Conservation (phyloP, 2,329 filamentous ascomycete genomes). For the Myriosclerotinia scirpicola region DNA sequence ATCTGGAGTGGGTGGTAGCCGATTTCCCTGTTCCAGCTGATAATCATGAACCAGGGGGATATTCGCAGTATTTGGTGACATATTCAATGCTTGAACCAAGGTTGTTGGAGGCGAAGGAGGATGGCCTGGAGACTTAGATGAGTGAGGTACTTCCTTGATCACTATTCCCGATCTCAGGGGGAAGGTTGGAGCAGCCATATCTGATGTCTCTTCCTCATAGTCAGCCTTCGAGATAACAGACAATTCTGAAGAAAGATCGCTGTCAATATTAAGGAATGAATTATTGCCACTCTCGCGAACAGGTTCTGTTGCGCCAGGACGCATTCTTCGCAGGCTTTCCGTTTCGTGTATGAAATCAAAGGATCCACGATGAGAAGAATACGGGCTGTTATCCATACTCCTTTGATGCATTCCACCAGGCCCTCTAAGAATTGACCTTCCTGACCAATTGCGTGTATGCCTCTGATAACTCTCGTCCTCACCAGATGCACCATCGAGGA, state of each 20-base stretch:
- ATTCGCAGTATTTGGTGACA: constrained; percentile 45
- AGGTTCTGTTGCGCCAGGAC: constrained; percentile 29
- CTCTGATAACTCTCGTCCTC: constrained; percentile 49
- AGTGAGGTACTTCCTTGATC: constrained; percentile 35
- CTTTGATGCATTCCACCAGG: constrained; percentile 45
- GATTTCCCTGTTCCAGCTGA: constrained; percentile 24
- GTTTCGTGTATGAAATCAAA: constrained; percentile 57
- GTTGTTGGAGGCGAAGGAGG: constrained; percentile 51
- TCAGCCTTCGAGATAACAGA: constrained; percentile 47
- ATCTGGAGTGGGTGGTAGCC: constrained; percentile 39
- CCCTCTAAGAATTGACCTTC: constrained; percentile 54
- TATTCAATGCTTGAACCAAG: constrained; percentile 49
- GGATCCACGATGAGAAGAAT: constrained; percentile 46
- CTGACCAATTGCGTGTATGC: constrained; percentile 51
- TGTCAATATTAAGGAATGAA: constrained; percentile 39
- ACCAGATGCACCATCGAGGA: constrained; percentile 66
- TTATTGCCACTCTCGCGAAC: constrained; percentile 39
- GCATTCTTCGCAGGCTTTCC: constrained; percentile 46
- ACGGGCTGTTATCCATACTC: constrained; percentile 33
- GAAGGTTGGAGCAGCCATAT: constrained; percentile 39
- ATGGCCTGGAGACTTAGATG: constrained; percentile 35
- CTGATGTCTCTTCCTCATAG: constrained; percentile 36
- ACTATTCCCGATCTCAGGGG: constrained; percentile 37
- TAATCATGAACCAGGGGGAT: constrained; percentile 43
- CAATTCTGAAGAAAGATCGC: constrained; percentile 62